These are phyloP conservation scores for Akanthomyces muscarius DNA, from an alignment of 2,329 filamentous ascomycete species.

Conservation along the genomic window DNA sequence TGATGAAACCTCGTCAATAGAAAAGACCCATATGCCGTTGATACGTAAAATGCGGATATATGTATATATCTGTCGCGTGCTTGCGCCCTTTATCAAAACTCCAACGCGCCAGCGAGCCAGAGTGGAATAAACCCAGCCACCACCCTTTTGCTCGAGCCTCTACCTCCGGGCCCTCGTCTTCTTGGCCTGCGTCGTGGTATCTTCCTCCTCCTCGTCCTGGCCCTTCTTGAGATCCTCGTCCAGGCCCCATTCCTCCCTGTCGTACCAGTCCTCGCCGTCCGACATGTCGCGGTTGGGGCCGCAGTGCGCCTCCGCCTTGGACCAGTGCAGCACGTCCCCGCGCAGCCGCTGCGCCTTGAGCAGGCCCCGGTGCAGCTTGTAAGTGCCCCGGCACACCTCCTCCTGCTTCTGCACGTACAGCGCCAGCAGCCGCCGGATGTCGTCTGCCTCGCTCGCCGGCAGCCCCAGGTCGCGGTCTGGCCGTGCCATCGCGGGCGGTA, in stretches of 20 bases:
- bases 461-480: constrained; percentile 69
- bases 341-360: constrained; percentile 69
- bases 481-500: constrained; percentile 57
- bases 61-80: background rate
- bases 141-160: background rate
- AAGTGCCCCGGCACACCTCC: constrained; percentile 69
- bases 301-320: constrained; percentile 72
- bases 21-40: background rate
- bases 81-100: background rate
- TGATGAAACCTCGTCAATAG: no score
- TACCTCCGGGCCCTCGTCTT: constrained; percentile 55
- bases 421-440: constrained; percentile 68
- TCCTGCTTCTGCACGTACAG: constrained; percentile 83
- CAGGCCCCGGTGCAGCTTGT: constrained; percentile 65
- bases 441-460: constrained; percentile 70
- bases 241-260: constrained; percentile 74
- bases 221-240: constrained; percentile 75
- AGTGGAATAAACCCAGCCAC: background rate
- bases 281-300: constrained; percentile 69
- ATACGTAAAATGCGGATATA: background rate
- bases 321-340: constrained; percentile 67
- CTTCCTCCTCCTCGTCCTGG: constrained; percentile 78
- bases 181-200: constrained; percentile 53
- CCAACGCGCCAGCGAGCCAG: background rate
- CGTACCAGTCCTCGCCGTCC: constrained; percentile 87